Conservation (phyloP, 352 stramenopile species). For the Phytopythium boreale region DNA sequence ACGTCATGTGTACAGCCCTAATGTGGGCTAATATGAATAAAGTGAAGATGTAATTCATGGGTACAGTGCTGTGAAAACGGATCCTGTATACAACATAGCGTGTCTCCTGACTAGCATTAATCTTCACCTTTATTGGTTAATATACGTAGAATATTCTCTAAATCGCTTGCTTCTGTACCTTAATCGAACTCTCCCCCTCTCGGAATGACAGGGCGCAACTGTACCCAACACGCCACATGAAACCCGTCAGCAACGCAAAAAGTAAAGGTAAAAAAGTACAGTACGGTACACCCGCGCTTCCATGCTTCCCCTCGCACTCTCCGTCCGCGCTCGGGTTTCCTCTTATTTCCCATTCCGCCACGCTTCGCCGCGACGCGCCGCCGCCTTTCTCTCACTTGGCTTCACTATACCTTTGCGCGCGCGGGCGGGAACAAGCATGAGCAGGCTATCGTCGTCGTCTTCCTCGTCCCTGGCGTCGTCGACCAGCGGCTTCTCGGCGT, state of each 20-base stretch:
- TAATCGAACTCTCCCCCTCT: no score
- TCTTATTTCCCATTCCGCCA: no score
- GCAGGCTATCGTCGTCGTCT: constrained; percentile 1
- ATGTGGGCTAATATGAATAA: no score
- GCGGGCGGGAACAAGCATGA: neutral
- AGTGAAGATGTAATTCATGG: neutral
- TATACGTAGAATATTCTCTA: neutral
- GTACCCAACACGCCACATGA: neutral
- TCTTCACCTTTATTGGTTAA: neutral
- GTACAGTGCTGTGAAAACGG: neutral
- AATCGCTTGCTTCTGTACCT: no score
- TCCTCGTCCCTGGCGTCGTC: neutral
- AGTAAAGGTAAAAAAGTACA: no score
- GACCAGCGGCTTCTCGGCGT: neutral
- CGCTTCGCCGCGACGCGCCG: neutral
- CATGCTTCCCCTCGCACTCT: no score
- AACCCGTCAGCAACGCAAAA: no score
- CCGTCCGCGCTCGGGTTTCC: no score
- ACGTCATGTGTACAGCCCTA: no score
- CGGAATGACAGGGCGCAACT: neutral
- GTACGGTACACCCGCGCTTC: no score
- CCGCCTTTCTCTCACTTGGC: neutral
- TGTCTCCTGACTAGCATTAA: neutral
- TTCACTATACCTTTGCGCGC: neutral
- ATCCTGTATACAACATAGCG: neutral